These are phyloP conservation scores for Plantago ovata DNA, from an alignment of 257 asterid genomes.

Conservation along the genomic window DNA sequence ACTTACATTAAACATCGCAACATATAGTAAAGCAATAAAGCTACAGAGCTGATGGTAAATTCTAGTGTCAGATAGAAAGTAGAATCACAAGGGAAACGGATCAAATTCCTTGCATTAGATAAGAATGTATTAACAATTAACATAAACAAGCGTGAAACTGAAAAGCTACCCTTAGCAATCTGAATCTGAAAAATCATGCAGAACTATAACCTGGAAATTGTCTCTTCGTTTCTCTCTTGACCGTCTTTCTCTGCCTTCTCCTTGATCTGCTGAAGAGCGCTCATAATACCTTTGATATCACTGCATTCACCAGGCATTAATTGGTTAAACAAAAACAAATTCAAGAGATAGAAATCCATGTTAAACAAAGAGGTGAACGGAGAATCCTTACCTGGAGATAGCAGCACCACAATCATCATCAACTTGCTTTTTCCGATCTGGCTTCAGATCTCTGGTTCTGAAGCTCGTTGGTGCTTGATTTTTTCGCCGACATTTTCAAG, in stretches of 20 bases:
- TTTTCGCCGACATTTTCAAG: constrained; percentile 61
- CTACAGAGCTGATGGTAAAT: too few species aligned
- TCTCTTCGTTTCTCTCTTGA: constrained; percentile 86
- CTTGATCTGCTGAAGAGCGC: constrained; percentile 84
- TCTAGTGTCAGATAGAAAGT: constrained; percentile 3
- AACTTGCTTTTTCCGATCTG: constrained; percentile 54
- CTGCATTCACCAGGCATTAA: constrained; percentile 36
- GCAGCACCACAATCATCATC: constrained; percentile 75
- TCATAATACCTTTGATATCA: constrained; percentile 76
- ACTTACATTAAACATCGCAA: background rate
- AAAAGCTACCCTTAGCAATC: background rate
- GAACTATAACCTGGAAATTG: constrained; percentile 69
- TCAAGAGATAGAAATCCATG: background rate
- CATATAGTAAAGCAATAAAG: too few species aligned
- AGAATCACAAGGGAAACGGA: background rate
- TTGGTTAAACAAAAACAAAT: constrained; percentile 1
- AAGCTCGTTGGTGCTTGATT: constrained; percentile 51
- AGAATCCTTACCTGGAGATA: constrained; percentile 53
- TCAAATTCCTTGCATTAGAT: background rate
- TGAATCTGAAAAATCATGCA: constrained; percentile 14
- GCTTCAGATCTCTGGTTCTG: constrained; percentile 45
- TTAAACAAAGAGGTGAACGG: background rate
- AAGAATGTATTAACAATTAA: background rate
- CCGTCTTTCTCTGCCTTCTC: constrained; percentile 87
- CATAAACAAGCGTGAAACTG: constrained; percentile 2